phyloP scores from a whole-genome alignment of 441 rosid genomes.

The Pelargonium cotyledonis region DNA sequence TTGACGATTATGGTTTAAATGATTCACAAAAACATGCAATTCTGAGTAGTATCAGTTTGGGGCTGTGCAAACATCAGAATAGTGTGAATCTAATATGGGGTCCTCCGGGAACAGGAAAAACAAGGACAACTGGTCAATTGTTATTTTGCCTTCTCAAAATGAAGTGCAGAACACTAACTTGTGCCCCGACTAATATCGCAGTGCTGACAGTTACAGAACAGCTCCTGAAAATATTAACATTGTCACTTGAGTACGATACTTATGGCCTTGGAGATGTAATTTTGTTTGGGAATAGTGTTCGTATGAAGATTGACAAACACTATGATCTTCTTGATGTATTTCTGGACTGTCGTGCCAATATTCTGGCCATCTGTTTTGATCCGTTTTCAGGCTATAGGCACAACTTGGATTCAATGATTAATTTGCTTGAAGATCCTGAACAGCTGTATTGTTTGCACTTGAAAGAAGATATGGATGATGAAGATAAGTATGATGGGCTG shows the following conservation, averaged over 20 bases:
- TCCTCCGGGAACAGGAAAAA: constrained; percentile 68
- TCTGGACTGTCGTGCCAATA: constrained; percentile 35
- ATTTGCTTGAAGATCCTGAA: constrained; percentile 27
- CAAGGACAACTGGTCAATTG: constrained; percentile 31
- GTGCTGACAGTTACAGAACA: constrained; percentile 42
- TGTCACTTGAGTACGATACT: constrained; percentile 16
- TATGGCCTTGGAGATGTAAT: constrained; percentile 39
- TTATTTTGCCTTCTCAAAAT: constrained; percentile 29
- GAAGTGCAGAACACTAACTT: constrained; percentile 43
- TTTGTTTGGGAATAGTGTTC: constrained; percentile 37
- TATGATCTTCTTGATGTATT: constrained; percentile 30
- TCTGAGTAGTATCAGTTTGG: background rate
- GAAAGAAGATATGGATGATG: background rate
- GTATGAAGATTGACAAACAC: constrained; percentile 31
- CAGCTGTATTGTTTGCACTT: constrained; percentile 11
- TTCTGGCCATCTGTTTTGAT: constrained; percentile 30
- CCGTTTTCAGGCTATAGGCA: constrained; percentile 33
- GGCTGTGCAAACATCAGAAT: background rate
- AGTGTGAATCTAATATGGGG: constrained; percentile 51
- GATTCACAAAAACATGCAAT: constrained; percentile 11
- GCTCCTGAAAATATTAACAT: constrained; percentile 28
- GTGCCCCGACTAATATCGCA: constrained; percentile 54
- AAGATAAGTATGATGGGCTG: background rate
- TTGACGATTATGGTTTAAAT: constrained; percentile 5
- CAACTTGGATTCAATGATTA: constrained; percentile 23